Base-by-base conservation (phyloP, 495 filamentous ascomycete genomes). In the Pyrenula massariospora region DNA sequence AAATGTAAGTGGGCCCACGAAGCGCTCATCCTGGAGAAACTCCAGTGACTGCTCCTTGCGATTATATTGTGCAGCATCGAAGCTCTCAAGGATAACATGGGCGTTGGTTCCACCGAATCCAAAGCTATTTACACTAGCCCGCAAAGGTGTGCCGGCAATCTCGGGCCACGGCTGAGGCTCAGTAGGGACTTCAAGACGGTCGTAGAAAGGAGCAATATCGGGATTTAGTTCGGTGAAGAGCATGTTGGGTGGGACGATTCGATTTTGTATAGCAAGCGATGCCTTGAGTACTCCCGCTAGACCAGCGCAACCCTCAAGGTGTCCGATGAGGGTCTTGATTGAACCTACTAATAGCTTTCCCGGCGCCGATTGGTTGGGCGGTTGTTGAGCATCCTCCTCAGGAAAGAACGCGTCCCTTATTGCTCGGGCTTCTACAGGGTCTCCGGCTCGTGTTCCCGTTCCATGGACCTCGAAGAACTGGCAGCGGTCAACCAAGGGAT, bases 321-420 rank as follows among this genome's bases (percentile, higher is more conserved):
- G 79, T 11, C 81, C 80, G 52, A 83, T 68, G 1, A 82, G 64
- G 0, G 78, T 82, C 60, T 85, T 84, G 50, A 84, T 67, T 0
- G 77, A 80, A 0, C 79, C 78, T 3, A 80, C 76, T n/a, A 59
- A 60, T 2, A 69, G 55, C 12, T 24, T 36, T 10, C 59, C 56
- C 3, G 8, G 68, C 67, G 57, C 70, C 66, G 0, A 62, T 63
- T 0, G 49, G 58, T 15, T 61, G 60, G 25, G 70, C 22, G 3
- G 59, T 2, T 59, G 60, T 19, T 58, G 48, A 3, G 25, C 11
- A 23, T 52, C 20, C 22, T 42, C 12, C 22, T 12, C 31, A 24
- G 50, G 63, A 11, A 69, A 48, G 0, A 60, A 12, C 21, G 19
- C 58, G 12, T 68, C 65, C 52, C 70, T 70, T 5, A 74, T 23